phyloP scores from a whole-genome alignment of 495 filamentous ascomycete genomes.

The Xylaria sp. region DNA sequence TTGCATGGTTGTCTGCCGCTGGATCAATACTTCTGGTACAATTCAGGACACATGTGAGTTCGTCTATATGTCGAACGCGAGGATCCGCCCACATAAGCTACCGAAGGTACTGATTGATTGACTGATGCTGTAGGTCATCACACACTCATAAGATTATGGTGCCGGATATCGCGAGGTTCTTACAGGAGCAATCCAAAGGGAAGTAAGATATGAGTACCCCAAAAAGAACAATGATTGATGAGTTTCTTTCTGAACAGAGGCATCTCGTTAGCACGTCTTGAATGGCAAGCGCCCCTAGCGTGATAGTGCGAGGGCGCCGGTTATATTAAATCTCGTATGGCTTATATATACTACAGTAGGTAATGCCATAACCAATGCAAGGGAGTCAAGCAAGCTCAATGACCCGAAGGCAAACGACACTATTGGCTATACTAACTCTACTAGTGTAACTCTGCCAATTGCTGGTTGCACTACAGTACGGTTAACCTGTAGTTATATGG shows the following conservation, averaged over 20 bases:
- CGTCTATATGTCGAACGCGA: not conserved
- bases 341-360: not conserved
- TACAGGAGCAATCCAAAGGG: slow-evolving; percentile 7
- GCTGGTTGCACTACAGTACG: too few species aligned
- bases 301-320: not conserved
- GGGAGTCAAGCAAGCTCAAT: not conserved
- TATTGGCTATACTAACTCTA: not conserved
- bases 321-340: not conserved
- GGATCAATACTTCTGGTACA: slow-evolving; percentile 60
- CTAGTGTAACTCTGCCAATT: too few species aligned
- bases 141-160: slow-evolving; percentile 12
- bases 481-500: not conserved
- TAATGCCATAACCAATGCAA: not conserved
- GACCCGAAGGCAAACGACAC: not conserved
- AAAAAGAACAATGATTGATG: not conserved
- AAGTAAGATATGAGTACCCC: not conserved
- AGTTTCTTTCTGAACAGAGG: not conserved
- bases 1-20: slow-evolving; percentile 57
- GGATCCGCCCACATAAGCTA: not conserved
- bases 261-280: not conserved
- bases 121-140: not conserved
- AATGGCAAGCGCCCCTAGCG: not conserved
- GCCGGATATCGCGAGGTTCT: not conserved
- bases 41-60: slow-evolving; percentile 54
- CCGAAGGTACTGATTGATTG: not conserved